phyloP scores from a whole-genome alignment of 306 rosid species.

The Rosa chinensis region DNA sequence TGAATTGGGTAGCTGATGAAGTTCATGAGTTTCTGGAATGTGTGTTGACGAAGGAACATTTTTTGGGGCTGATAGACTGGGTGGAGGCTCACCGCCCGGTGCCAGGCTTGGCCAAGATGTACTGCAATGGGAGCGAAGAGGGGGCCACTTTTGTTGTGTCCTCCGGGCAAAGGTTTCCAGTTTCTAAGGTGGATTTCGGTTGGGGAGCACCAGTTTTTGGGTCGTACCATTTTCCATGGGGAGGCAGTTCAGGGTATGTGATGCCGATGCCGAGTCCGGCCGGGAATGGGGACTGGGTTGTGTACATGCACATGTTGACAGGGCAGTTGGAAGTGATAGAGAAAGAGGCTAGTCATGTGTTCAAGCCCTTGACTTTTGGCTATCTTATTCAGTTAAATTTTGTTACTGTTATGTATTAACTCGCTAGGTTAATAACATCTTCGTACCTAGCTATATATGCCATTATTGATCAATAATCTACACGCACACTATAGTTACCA shows the following conservation, averaged over 20 bases:
- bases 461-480: no score
- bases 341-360: background rate
- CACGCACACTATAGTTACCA: no score
- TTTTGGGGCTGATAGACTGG: no score
- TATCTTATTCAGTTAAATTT: no score
- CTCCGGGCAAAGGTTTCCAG: conserved; percentile 68
- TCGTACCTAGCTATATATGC: no score
- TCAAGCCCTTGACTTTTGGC: no score
- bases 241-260: conserved; percentile 69
- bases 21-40: no score
- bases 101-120: conserved; percentile 36
- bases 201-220: conserved; percentile 63
- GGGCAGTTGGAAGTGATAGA: conserved; percentile 51
- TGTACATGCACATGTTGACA: conserved; percentile 60
- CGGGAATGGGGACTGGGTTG: conserved; percentile 74
- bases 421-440: no score
- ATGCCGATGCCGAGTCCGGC: conserved; percentile 79
- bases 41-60: no score
- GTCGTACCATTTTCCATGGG: conserved; percentile 82
- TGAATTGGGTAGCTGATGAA: no score
- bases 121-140: conserved; percentile 18
- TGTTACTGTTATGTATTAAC: no score
- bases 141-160: conserved; percentile 67
- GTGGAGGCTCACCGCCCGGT: no score
- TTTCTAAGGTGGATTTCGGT: conserved; percentile 58